Evolutionary conservation across 371 early-diverging fungal species (phyloP).

Genomic region (Catenaria anguillulae): DNA sequence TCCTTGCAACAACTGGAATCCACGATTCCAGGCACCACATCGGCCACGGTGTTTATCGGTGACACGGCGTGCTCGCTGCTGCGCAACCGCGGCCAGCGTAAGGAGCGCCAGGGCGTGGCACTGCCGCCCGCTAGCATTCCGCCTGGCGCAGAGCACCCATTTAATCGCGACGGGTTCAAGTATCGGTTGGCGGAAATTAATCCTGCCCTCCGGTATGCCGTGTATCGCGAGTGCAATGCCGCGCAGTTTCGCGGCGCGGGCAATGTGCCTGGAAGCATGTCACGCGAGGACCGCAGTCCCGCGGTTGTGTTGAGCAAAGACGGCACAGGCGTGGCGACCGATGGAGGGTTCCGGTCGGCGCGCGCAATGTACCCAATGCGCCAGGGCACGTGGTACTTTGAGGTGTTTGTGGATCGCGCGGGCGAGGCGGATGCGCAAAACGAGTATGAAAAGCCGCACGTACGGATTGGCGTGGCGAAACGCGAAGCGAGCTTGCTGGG

Average conservation of each 20-base stretch:
- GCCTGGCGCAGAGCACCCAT: constrained; percentile 21
- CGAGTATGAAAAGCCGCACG: constrained; percentile 38
- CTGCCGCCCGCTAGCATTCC: constrained; percentile 16
- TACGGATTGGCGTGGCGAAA: constrained; percentile 50
- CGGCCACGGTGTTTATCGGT: constrained; percentile 11
- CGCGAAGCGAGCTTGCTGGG: constrained; percentile 52
- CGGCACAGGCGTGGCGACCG: constrained; percentile 41
- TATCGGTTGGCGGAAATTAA: constrained; percentile 41
- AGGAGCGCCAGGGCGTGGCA: constrained; percentile 15
- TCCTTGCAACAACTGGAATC: constrained; percentile 25
- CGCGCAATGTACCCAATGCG: constrained; percentile 48
- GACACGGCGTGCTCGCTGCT: constrained; percentile 6
- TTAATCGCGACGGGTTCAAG: constrained; percentile 42
- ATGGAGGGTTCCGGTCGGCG: constrained; percentile 52
- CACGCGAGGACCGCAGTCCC: constrained; percentile 44
- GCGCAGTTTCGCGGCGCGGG: constrained; percentile 19
- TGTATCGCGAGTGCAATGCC: constrained; percentile 39
- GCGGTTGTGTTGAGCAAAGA: constrained; percentile 44
- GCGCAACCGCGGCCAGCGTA: constrained; percentile 10
- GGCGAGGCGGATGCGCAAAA: constrained; percentile 20
- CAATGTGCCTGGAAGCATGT: constrained; percentile 37
- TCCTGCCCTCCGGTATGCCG: constrained; percentile 30
- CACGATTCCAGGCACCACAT: too few species aligned
- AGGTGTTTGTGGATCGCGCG: constrained; percentile 44
- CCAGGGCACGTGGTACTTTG: constrained; percentile 53